Conservation (phyloP, 2,329 filamentous ascomycete species). For the Emericellopsis atlantica region DNA sequence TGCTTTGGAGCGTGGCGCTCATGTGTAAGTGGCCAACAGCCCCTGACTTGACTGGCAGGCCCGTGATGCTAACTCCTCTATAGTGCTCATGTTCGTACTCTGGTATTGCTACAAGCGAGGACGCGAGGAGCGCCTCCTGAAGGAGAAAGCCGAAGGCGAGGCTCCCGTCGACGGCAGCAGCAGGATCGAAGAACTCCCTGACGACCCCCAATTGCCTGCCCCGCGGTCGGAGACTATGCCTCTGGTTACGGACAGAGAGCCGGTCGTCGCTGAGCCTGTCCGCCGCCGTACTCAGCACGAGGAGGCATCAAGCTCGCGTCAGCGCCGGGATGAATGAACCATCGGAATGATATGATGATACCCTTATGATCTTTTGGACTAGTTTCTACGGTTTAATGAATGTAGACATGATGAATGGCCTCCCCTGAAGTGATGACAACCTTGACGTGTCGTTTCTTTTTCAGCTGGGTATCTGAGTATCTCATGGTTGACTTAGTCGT, state of each 20-base stretch:
- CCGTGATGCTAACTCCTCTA: not conserved
- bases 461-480: too few relatives aligned
- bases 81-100: conserved; percentile 81
- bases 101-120: conserved; percentile 99
- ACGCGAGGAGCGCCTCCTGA: conserved; percentile 67
- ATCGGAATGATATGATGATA: too few relatives aligned
- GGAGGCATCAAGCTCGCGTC: too few relatives aligned
- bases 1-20: conserved; percentile 78
- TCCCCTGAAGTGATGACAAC: too few relatives aligned
- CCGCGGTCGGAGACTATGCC: conserved; percentile 5
- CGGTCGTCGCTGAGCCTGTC: too few relatives aligned
- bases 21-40: conserved; percentile 49
- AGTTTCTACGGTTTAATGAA: too few relatives aligned
- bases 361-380: too few relatives aligned
- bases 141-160: conserved; percentile 26
- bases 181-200: conserved; percentile 36
- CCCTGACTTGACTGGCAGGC: not conserved
- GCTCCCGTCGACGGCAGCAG: conserved; percentile 20
- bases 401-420: too few relatives aligned
- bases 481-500: too few relatives aligned
- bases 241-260: not conserved
- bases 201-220: conserved; percentile 29
- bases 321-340: too few relatives aligned
- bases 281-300: too few relatives aligned
- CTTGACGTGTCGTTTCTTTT: too few relatives aligned